phyloP scores from a whole-genome alignment of 169 alveolate genomes.

The Blepharisma undulans region DNA sequence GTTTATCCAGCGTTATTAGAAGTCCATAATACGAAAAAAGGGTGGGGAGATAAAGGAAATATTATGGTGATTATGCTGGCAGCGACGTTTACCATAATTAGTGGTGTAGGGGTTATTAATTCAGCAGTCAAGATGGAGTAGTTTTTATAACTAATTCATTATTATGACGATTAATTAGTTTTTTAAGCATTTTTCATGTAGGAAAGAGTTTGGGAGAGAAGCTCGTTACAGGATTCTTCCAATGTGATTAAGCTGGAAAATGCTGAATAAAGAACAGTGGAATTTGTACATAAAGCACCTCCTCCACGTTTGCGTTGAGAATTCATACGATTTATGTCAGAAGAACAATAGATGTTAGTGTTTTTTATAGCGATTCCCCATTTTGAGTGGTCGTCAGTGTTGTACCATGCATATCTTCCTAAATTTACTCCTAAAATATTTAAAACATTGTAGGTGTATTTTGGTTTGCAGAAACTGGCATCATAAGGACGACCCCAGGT shows the following conservation, averaged over 20 bases:
- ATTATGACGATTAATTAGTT: background rate
- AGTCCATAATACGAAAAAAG: background rate
- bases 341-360: background rate
- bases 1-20: constrained; percentile 9
- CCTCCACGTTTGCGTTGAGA: constrained; percentile 30
- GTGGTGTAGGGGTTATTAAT: background rate
- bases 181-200: no score
- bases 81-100: background rate
- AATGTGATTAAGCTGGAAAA: background rate
- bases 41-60: background rate
- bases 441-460: background rate
- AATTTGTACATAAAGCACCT: constrained; percentile 15
- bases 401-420: background rate
- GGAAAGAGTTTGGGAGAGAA: background rate
- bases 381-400: constrained; percentile 19
- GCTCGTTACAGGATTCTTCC: background rate
- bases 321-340: constrained; percentile 27
- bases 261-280: background rate
- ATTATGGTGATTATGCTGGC: background rate
- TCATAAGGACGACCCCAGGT: constrained; percentile 34
- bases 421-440: background rate
- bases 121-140: background rate
- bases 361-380: constrained; percentile 17
- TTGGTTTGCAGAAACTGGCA: constrained; percentile 1
- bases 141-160: background rate